Evolutionary conservation across 2,329 filamentous ascomycete species (phyloP).

Genomic region (Tolypocladium paradoxum): DNA sequence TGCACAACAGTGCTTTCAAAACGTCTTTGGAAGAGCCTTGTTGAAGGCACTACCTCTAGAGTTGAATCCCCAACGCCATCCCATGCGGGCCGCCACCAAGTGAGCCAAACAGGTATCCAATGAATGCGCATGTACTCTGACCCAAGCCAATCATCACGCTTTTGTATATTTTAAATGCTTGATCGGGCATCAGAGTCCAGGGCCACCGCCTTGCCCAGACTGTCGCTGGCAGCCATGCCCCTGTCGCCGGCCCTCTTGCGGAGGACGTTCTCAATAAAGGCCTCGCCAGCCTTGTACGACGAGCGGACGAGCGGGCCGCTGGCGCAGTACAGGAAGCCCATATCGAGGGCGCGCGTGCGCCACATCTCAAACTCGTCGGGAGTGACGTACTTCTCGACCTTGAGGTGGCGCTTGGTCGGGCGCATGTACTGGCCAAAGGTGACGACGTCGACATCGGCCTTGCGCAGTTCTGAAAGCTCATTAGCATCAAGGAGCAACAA

Average conservation of each 20-base stretch:
- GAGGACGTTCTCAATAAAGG: slow-evolving; percentile 96
- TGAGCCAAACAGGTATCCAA: not conserved
- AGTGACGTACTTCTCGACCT: slow-evolving; percentile 90
- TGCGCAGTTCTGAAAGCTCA: slow-evolving; percentile 53
- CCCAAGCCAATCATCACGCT: not conserved
- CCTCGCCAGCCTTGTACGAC: slow-evolving; percentile 95
- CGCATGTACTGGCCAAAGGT: slow-evolving; percentile 99
- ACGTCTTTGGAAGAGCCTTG: slow-evolving; percentile 6
- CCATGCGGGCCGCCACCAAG: slow-evolving; percentile 1
- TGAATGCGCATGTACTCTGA: not conserved
- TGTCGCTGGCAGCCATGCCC: slow-evolving; percentile 17
- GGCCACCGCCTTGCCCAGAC: slow-evolving; percentile 28
- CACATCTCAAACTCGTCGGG: slow-evolving; percentile 87
- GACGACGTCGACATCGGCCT: slow-evolving; percentile 78
- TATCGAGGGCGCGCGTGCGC: slow-evolving; percentile 78
- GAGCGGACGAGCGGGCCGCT: slow-evolving; percentile 87
- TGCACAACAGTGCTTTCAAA: not conserved
- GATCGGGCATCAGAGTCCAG: slow-evolving; percentile 20
- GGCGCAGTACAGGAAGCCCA: slow-evolving; percentile 96
- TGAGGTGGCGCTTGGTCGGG: slow-evolving; percentile 93
- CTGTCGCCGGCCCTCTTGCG: slow-evolving; percentile 59
- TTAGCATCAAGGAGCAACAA: not conserved
- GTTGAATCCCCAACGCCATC: slow-evolving; percentile 14
- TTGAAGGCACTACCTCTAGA: slow-evolving; percentile 18
- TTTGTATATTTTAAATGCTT: slow-evolving; percentile 7